A percentile compares a stretch with the other conserved stretches of the same genome.
Evolutionary conservation across 2,329 filamentous ascomycete genomes (phyloP).

Genomic region (Sporothrix globosa): DNA sequence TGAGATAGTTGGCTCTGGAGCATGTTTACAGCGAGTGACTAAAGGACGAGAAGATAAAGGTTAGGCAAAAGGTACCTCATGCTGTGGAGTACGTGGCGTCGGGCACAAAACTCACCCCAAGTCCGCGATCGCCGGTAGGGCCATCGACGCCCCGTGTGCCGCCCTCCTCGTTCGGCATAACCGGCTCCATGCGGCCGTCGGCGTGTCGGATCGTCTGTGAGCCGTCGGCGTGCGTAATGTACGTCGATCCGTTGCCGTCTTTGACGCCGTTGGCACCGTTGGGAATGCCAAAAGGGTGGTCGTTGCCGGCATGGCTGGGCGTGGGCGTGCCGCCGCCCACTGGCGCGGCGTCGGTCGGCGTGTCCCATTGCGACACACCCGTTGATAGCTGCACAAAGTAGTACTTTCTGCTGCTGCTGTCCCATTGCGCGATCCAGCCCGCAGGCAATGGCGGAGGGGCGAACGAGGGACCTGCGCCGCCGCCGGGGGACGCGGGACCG

Average conservation of each 20-base stretch:
- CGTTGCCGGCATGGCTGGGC: conserved; percentile 54
- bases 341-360: conserved; percentile 65
- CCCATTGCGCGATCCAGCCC: conserved; percentile 73
- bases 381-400: conserved; percentile 75
- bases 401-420: conserved; percentile 65
- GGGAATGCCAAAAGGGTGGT: conserved; percentile 66
- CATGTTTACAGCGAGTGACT: conserved; percentile 65
- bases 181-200: conserved; percentile 64
- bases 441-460: conserved; percentile 63
- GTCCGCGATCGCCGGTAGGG: conserved; percentile 56
- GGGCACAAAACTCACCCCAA: conserved; percentile 59
- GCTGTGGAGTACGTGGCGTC: too few relatives aligned
- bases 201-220: conserved; percentile 63
- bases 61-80: too few relatives aligned
- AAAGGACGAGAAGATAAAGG: conserved; percentile 34
- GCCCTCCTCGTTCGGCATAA: conserved; percentile 51
- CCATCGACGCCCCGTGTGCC: conserved; percentile 49
- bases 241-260: conserved; percentile 45
- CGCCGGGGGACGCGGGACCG: conserved; percentile 60
- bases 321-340: conserved; percentile 59
- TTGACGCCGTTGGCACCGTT: conserved; percentile 31
- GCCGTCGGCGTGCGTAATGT: conserved; percentile 66
- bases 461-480: conserved; percentile 62
- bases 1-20: conserved; percentile 53
- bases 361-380: conserved; percentile 74